Evolutionary conservation across 2,329 filamentous ascomycete genomes (phyloP), one percentile per base, ranked within the genome.

Genomic region (Colletotrichum theobromicola): DNA sequence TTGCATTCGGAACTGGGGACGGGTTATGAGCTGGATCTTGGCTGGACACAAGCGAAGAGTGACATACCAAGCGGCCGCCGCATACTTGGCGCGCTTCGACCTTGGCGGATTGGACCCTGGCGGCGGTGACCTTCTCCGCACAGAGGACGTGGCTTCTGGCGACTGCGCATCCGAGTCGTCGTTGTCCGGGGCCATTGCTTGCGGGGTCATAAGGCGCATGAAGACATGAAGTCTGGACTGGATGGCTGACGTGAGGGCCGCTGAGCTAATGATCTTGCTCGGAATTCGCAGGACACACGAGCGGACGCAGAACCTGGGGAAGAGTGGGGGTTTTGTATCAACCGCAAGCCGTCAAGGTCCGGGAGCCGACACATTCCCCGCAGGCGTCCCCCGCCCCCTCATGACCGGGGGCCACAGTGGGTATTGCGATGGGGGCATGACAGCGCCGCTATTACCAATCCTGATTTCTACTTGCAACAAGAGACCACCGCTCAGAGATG

Each of bases 1-100:
- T 85, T 85, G 75, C 84, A 86, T 28, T 85, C 70, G 8, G 16
- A 26, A 26, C 70, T 72, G 15, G 5, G 5, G 21, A 0, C 10
- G 4, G 5, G 10, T 46, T 21, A 46, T 21, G n/a, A 46, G 10
- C 12, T 46, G n/a, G 6, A 7, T 18, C 42, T 46, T 46, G 6
- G 5, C 42, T 21, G 16, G n/a, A 6, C 13, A 4, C 10, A 46
- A 57, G 24, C 16, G 3, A 18, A 28, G 21, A 12, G 24, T 57
- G 16, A 62, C 32, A 46, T 28, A 72, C 70, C 70, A 72, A 62
- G 70, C 70, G 8, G 70, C 70, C n/a, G 70, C 42, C n/a, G 70
- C 70, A 21, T 72, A 72, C 26, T 72, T 72, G 65, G 70, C 70
- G 34, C 70, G 70, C 28, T 72, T 72, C 1, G 70, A 72, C 37